Conservation (phyloP, 306 rosid genomes). For the Trichosanthes cucumerina region DNA sequence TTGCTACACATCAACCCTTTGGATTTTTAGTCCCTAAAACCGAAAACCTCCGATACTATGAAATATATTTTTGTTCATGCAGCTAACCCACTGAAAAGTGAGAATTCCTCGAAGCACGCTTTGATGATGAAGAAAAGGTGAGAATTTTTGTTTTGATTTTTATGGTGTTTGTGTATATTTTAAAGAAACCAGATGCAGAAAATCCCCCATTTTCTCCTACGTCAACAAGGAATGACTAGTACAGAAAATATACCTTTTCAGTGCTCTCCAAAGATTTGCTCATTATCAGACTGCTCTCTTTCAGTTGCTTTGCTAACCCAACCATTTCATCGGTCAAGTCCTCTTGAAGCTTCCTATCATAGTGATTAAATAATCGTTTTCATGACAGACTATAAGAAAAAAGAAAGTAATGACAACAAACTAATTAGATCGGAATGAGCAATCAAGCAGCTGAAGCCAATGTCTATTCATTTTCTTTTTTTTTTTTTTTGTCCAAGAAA, state of each 20-base stretch:
- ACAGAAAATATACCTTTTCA: constrained; percentile 44
- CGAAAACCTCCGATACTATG: neutral
- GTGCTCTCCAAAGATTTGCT: constrained; percentile 65
- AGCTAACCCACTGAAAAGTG: neutral
- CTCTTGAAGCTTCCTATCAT: constrained; percentile 71
- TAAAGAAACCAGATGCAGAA: neutral
- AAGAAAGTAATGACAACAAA: neutral
- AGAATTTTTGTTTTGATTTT: neutral
- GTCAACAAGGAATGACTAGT: neutral
- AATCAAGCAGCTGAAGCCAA: neutral
- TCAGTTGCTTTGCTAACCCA: constrained; percentile 78
- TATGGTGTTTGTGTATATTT: neutral
- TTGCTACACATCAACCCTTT: neutral
- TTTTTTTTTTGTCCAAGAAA: neutral
- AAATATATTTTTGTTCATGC: neutral
- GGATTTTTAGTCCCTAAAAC: neutral
- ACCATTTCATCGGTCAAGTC: constrained; percentile 97
- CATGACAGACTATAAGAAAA: neutral
- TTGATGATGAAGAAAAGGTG: neutral
- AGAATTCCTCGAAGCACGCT: neutral
- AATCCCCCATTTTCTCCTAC: neutral
- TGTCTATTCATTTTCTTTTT: neutral
- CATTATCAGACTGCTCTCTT: constrained; percentile 85
- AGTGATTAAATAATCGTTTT: constrained; percentile 1
- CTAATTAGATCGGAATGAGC: neutral